phyloP scores from a whole-genome alignment of 83 land plant genomes.

The Diphasiastrum complanatum region DNA sequence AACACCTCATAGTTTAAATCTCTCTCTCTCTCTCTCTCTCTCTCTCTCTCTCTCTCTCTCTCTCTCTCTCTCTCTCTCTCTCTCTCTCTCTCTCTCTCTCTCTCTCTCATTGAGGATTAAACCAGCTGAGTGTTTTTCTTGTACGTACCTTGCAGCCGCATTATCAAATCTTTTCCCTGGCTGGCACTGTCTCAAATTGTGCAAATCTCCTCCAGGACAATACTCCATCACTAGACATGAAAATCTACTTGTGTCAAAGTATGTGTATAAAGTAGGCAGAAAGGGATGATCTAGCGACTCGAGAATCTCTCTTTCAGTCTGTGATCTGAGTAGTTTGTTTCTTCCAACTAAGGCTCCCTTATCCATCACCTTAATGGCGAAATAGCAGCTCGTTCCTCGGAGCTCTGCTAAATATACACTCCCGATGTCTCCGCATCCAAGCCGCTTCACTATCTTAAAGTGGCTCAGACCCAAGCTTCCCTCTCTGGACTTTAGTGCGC shows the following conservation, averaged over 20 bases:
- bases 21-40: no score
- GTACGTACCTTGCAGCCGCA: slow-evolving; percentile 33
- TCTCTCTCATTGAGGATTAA: no score
- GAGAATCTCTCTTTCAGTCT: slow-evolving; percentile 44
- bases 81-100: no score
- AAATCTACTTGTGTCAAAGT: slow-evolving; percentile 45
- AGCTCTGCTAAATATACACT: slow-evolving; percentile 24
- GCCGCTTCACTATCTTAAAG: slow-evolving; percentile 22
- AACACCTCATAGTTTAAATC: no score
- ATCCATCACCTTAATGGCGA: slow-evolving; percentile 66
- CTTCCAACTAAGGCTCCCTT: slow-evolving; percentile 21
- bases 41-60: no score
- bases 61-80: no score
- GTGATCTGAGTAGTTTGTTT: slow-evolving; percentile 39
- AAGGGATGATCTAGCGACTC: slow-evolving; percentile 56
- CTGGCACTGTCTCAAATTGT: slow-evolving; percentile 43
- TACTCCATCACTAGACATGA: slow-evolving; percentile 59
- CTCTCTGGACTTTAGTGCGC: slow-evolving; percentile 12
- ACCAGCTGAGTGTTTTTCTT: no score
- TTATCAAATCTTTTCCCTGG: slow-evolving; percentile 33
- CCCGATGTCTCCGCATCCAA: slow-evolving; percentile 29
- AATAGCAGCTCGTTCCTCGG: slow-evolving; percentile 24
- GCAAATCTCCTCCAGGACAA: slow-evolving; percentile 61
- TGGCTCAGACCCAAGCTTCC: slow-evolving; percentile 27
- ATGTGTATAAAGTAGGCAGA: slow-evolving; percentile 63